phyloP scores from a whole-genome alignment of 2,329 filamentous ascomycete species.

The Ascochyta fabae region DNA sequence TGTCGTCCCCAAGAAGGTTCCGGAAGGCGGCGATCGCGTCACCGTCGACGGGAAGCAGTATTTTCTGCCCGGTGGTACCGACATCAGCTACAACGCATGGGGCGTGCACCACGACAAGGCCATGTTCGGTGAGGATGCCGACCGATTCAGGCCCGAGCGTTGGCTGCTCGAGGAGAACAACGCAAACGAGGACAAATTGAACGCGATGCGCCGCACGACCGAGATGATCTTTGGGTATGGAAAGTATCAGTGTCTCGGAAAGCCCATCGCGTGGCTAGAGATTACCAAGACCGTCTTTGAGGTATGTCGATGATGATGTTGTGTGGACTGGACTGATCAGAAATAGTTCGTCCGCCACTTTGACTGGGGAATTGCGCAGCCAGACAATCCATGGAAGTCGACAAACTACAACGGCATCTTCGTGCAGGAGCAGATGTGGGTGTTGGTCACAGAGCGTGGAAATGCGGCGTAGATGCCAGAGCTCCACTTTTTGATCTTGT shows the following conservation, averaged over 20 bases:
- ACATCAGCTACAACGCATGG: conserved; percentile 34
- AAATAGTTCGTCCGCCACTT: conserved; percentile 29
- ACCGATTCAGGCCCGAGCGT: conserved; percentile 56
- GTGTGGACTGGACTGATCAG: neutral
- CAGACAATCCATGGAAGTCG: conserved; percentile 30
- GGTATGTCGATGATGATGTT: conserved; percentile 28
- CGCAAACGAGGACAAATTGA: conserved; percentile 12
- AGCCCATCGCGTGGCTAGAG: conserved; percentile 42
- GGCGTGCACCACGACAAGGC: conserved; percentile 29
- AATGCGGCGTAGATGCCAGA: too few relatives aligned
- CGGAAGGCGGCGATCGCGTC: conserved; percentile 35
- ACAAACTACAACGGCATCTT: conserved; percentile 30
- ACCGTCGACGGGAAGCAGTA: conserved; percentile 24
- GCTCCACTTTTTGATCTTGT: too few relatives aligned
- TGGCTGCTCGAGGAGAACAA: conserved; percentile 48
- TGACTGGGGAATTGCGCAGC: conserved; percentile 30
- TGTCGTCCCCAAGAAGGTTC: conserved; percentile 34
- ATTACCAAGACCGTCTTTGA: conserved; percentile 50
- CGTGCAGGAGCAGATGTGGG: conserved; percentile 30
- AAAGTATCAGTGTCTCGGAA: conserved; percentile 41
- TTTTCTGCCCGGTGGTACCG: conserved; percentile 37
- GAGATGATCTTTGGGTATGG: conserved; percentile 45
- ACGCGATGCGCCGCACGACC: conserved; percentile 33
- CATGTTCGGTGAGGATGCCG: conserved; percentile 48
- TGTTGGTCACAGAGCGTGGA: conserved; percentile 24